These are phyloP conservation scores for Salix udensis DNA, from an alignment of 345 rosid species.

Conservation along the genomic window DNA sequence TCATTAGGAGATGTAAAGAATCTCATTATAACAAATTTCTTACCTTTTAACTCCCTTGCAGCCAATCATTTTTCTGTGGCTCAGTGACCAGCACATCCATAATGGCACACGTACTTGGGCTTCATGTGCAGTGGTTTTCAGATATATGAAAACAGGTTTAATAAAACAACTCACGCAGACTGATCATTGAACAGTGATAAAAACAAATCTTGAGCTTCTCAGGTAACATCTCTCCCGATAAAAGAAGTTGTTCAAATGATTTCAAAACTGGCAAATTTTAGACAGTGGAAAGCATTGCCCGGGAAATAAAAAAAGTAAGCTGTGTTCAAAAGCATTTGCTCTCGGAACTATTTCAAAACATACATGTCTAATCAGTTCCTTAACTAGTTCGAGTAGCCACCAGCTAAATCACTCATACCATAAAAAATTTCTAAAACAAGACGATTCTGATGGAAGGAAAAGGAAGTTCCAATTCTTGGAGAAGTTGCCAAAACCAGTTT, in stretches of 20 bases:
- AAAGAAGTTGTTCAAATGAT: background rate
- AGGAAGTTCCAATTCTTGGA: background rate
- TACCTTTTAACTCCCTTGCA: conserved; percentile 5
- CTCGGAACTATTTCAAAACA: background rate
- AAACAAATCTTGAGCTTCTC: background rate
- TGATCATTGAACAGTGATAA: background rate
- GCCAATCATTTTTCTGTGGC: background rate
- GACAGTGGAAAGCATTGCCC: background rate
- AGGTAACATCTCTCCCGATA: background rate
- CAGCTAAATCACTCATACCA: background rate
- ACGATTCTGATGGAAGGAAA: background rate
- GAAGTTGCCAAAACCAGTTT: background rate
- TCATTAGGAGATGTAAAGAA: background rate
- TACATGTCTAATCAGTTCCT: background rate
- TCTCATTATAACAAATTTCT: background rate
- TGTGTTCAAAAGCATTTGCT: background rate
- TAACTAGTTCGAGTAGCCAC: background rate
- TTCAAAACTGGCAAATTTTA: background rate
- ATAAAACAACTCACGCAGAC: background rate
- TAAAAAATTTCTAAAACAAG: background rate
- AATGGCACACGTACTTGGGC: background rate
- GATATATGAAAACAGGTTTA: background rate
- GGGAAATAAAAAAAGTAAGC: background rate
- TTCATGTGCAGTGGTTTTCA: background rate
- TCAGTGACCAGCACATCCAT: background rate